Evolutionary conservation across 2,329 filamentous ascomycete species (phyloP), one percentile per base, ranked within the genome.

Genomic region (Pestalotiopsis sp.): DNA sequence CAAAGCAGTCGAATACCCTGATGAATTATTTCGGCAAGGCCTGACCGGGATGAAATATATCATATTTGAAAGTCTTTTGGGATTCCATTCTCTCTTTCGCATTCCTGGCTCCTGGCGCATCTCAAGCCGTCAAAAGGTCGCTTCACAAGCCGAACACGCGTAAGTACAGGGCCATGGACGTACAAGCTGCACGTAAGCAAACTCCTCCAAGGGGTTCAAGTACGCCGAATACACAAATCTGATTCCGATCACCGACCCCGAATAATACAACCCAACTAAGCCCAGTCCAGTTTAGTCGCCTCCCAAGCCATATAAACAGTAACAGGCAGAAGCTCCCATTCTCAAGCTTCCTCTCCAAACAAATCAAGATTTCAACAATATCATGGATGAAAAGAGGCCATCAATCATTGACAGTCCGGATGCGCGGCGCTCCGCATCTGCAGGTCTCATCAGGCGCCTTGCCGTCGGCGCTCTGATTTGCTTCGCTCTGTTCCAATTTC

Each of bases 11-110:
- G 9, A 68, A 87, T 71, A 89, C 84, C 0, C 69, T 89, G 70
- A 81, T 79, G 71, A 86, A 86, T 69, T 89, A 88, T 68, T 89
- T 89, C 70, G 79, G 75, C 7, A 86, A 84, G 68, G 48, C 40
- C 13, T 22, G 61, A 22, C 10, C 14, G 7, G 24, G 24, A 58
- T 35, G 44, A 11, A n/a, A 52, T 22, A 9, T 52, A 9, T n/a
- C 17, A 9, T 9, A 52, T 48, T 17, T n/a, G 5, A 9, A 10
- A 9, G n/a, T n/a, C 40, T 48, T 48, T n/a, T 1, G 13, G 44
- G 44, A 52, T n/a, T 9, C 30, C 30, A 52, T 22, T n/a, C 14
- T 22, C 20, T 24, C 24, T 24, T 24, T n/a, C 9, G 44, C 17
- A 9, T 9, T 14, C 14, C 7, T 35, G 30, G 30, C 30, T 35